phyloP scores from a whole-genome alignment of 805 yeast genomes.

The Candida corydali region DNA sequence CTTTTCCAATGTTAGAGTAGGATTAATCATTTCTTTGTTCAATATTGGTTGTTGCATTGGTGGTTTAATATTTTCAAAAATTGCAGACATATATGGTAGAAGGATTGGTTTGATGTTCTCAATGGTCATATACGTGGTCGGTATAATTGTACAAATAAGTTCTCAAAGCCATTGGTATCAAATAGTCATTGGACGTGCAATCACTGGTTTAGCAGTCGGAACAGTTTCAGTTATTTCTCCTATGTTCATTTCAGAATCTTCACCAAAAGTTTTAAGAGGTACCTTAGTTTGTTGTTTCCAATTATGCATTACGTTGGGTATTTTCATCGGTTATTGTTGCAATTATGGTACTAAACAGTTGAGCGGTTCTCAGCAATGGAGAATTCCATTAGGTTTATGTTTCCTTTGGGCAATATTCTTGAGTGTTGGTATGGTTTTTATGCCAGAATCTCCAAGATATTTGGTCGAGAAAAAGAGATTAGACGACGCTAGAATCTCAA shows the following conservation, averaged over 20 bases:
- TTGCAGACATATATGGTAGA: slow-evolving; percentile 60
- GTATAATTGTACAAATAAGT: slow-evolving; percentile 58
- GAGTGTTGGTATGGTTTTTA: slow-evolving; percentile 48
- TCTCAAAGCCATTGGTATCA: slow-evolving; percentile 57
- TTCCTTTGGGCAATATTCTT: slow-evolving; percentile 51
- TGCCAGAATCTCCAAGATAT: slow-evolving; percentile 71
- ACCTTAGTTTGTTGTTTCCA: slow-evolving; percentile 67
- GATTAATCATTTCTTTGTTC: slow-evolving; percentile 53
- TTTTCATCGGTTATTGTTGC: slow-evolving; percentile 65
- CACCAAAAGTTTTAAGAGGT: slow-evolving; percentile 72
- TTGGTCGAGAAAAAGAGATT: slow-evolving; percentile 46
- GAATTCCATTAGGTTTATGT: slow-evolving; percentile 59
- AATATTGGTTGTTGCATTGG: slow-evolving; percentile 74
- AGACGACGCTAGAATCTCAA: slow-evolving; percentile 51
- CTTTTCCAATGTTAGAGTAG: slow-evolving; percentile 46
- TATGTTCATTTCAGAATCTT: slow-evolving; percentile 60
- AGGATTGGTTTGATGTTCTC: slow-evolving; percentile 51
- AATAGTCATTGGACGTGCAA: slow-evolving; percentile 56
- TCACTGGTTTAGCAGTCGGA: slow-evolving; percentile 73
- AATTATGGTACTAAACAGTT: slow-evolving; percentile 56
- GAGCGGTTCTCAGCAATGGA: slow-evolving; percentile 55
- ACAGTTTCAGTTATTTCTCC: slow-evolving; percentile 67
- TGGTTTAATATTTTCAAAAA: slow-evolving; percentile 53
- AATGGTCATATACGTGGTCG: slow-evolving; percentile 55
- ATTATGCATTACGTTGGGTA: slow-evolving; percentile 66